Percentiles rank a stretch among this genome's conserved stretches.
Evolutionary conservation across 1,284 basidiomycete genomes (phyloP).

Genomic region (Ustilago esculenta): DNA sequence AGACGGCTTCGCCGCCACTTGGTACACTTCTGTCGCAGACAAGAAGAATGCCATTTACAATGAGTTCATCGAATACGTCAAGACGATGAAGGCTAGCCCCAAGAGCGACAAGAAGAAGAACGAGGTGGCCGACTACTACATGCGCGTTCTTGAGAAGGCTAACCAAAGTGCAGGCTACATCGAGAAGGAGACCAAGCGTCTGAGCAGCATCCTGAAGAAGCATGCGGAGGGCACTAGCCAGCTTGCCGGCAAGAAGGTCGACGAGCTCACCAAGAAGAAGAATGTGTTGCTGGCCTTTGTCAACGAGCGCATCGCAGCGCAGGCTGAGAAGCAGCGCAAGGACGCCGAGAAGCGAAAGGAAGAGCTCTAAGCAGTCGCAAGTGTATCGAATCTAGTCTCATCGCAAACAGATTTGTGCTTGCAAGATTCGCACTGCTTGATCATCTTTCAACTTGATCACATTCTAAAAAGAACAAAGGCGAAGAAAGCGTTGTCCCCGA

Average conservation of each 20-base stretch:
- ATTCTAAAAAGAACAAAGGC: too few relatives aligned
- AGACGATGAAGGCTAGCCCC: conserved; percentile 41
- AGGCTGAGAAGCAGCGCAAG: conserved; percentile 46
- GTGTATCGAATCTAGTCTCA: too few relatives aligned
- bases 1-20: conserved; percentile 80
- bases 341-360: conserved; percentile 38
- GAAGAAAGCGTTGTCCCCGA: too few relatives aligned
- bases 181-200: conserved; percentile 84
- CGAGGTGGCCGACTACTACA: conserved; percentile 79
- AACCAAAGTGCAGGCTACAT: conserved; percentile 78
- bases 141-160: conserved; percentile 87
- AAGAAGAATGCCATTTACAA: conserved; percentile 73
- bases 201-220: conserved; percentile 75
- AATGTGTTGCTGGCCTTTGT: conserved; percentile 84
- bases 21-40: conserved; percentile 74
- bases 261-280: conserved; percentile 90
- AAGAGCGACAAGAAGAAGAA: conserved; percentile 65
- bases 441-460: too few relatives aligned
- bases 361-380: conserved; percentile 31
- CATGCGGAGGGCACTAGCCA: conserved; percentile 69
- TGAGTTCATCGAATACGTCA: conserved; percentile 70
- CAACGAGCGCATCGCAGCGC: conserved; percentile 51
- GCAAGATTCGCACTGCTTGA: too few relatives aligned
- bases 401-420: neutral
- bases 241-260: conserved; percentile 80